Evolutionary conservation across 139 green algal species (phyloP).

Genomic region (Picochlorum sp.): DNA sequence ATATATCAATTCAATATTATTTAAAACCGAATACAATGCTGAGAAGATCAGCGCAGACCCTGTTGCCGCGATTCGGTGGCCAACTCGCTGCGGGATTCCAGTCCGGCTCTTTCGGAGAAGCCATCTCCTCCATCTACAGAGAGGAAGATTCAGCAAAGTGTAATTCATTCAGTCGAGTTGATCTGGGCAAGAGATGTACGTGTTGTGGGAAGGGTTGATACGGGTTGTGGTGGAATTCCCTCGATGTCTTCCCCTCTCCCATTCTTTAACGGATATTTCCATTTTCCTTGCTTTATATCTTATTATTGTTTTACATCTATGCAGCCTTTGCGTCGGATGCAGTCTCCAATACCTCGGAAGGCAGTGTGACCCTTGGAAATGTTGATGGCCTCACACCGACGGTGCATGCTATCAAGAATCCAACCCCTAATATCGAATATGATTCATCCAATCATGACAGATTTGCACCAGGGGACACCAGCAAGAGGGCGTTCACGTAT

Average conservation of each 20-base stretch:
- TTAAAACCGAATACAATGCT: background rate
- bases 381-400: constrained; percentile 37
- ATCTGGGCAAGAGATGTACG: too few species aligned
- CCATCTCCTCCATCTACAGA: too few species aligned
- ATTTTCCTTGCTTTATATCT: too few species aligned
- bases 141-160: too few species aligned
- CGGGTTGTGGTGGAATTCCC: too few species aligned
- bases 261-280: background rate
- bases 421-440: constrained; percentile 64
- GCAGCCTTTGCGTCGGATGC: constrained; percentile 26
- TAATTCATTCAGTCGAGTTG: too few species aligned
- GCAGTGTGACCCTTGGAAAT: constrained; percentile 4
- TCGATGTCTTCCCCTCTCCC: background rate
- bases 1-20: too few species aligned
- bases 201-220: too few species aligned
- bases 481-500: constrained; percentile 91
- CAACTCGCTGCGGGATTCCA: constrained; percentile 5
- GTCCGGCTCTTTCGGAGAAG: background rate
- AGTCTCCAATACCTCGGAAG: background rate
- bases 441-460: constrained; percentile 77
- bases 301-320: too few species aligned
- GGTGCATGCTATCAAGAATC: constrained; percentile 61
- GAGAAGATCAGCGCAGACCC: background rate
- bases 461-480: constrained; percentile 70
- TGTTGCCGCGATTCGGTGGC: background rate